Percentiles rank a stretch among this genome's conserved stretches.
phyloP scores from a whole-genome alignment of 139 green algal species.

The Mychonastes homosphaera region DNA sequence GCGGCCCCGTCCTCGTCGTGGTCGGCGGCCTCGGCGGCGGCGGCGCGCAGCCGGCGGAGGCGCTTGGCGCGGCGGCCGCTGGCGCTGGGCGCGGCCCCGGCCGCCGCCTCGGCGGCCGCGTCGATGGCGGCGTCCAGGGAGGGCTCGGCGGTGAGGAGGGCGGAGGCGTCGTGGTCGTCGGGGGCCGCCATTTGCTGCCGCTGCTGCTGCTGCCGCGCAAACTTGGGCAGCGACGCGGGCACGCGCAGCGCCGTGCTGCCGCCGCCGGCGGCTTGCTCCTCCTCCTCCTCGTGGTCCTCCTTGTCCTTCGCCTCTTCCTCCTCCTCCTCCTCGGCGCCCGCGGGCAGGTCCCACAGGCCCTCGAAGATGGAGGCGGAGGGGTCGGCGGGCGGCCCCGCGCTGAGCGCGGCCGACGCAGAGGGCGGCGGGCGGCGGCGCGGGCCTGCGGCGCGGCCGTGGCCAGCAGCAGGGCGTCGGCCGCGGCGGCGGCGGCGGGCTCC shows the following conservation, averaged over 20 bases:
- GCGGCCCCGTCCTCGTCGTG: too few species aligned
- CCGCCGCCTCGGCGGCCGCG: too few species aligned
- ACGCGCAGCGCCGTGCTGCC: background rate
- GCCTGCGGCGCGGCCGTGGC: conserved; percentile 6
- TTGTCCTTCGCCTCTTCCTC: background rate
- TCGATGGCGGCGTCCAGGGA: too few species aligned
- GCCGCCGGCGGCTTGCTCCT: background rate
- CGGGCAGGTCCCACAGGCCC: background rate
- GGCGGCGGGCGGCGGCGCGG: conserved; percentile 1
- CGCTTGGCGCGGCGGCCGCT: too few species aligned
- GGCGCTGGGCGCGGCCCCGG: too few species aligned
- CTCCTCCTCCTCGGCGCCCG: background rate
- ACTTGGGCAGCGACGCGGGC: background rate
- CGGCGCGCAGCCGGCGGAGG: too few species aligned
- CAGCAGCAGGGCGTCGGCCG: conserved; percentile 4
- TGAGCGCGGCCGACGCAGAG: background rate
- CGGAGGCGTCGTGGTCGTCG: background rate
- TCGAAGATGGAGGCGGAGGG: conserved; percentile 17
- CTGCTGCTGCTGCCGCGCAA: background rate
- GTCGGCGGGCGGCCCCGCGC: conserved; percentile 15
- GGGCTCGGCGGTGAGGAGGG: too few species aligned
- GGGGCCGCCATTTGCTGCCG: background rate
- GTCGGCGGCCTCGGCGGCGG: too few species aligned
- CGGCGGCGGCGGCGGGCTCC: background rate
- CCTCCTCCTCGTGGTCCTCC: background rate